Evolutionary conservation across 208 protist genomes (phyloP), one percentile per base, ranked within the genome.

Genomic region (Leishmania aethiopica): DNA sequence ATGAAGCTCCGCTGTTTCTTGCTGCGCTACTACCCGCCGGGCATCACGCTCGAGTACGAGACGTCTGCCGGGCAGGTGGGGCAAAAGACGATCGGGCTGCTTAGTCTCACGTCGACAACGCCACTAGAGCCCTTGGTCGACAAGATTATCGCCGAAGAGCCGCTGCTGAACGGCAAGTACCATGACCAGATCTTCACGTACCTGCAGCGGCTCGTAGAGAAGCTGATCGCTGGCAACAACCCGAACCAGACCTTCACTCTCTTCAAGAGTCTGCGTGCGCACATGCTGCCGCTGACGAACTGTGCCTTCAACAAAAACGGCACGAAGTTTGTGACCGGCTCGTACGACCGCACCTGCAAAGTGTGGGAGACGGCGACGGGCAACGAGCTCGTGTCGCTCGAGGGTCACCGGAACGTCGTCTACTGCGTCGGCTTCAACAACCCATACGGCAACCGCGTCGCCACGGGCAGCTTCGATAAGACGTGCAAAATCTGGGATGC

Each of bases 371-470:
- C 97, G 2, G 64, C 91, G 19, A 98, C 93, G 28, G 98, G 97
- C 28, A 94, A 97, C 75, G 95, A 99, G 85, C 82, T 99, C 37
- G 86, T 98, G 3, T 96, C 93, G 2, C 87, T 99, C 35, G 96
- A 98, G 75, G 98, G 98, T 1, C 98, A 99, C 82, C 96, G 97
- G 69, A 99, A 99, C 84, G 97, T 99, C 42, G 98, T 99, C 22
- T 99, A 99, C 85, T 98, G 93, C 0, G 92, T 98, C 1, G 93
- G 95, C n/a, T 99, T 99, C 86, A 99, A 99, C 91, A 98, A 98
- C 84, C 97, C 97, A 1, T 98, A 94, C 78, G 96, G 97, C 67
- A 97, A 98, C 87, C 93, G 96, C 60, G 95, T 99, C 37, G 93
- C 97, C 51, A 99, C 98, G 1, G 98, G 96, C 47, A 98, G 95